Evolutionary conservation across 352 stramenopile species (phyloP), one percentile per base, ranked within the genome.

Genomic region (Phytophthora pluvialis): DNA sequence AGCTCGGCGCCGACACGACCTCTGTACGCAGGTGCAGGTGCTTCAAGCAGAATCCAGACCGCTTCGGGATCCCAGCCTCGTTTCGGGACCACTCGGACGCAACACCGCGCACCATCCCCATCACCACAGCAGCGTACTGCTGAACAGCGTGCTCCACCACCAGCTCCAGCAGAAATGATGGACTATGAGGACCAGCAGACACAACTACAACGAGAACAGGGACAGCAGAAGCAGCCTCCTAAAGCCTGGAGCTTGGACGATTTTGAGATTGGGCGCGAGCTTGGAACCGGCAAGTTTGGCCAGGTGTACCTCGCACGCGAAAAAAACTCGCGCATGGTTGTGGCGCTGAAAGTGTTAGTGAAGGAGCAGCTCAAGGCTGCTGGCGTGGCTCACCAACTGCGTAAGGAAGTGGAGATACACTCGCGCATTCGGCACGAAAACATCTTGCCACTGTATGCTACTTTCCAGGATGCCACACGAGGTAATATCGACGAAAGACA

Each of bases 381-480:
- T 1, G 84, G 84, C 28, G 84, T 91, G 1, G 75, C 82, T 7
- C 80, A 97, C 28, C 90, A 96, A 47, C 75, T 98, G 2, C 69
- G 78, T 35, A 92, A 97, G 49, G 93, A 98, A 70, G 89, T 97
- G 15, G 91, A 98, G 60, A 94, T 98, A 59, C 93, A 98, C 58
- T 95, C 81, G 26, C 85, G 86, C 4, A 94, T 98, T 56, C 78
- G 82, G 9, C 90, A 98, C 64, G 69, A 81, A 48, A 90, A 97
- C 65, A 97, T 98, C 36, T 58, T 98, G 32, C 82, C 79, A 11
- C 69, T 98, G 18, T 93, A 94, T 65, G 88, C 83, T 12, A 91
- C 80, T 5, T 95, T 95, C 62, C 86, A 95, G 59, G 88, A 94
- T 67, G 70, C 83, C 36, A 88, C 71, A 7, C 81, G 82, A 60